phyloP scores from a whole-genome alignment of 2,329 filamentous ascomycete species.

The Fusarium compactum region DNA sequence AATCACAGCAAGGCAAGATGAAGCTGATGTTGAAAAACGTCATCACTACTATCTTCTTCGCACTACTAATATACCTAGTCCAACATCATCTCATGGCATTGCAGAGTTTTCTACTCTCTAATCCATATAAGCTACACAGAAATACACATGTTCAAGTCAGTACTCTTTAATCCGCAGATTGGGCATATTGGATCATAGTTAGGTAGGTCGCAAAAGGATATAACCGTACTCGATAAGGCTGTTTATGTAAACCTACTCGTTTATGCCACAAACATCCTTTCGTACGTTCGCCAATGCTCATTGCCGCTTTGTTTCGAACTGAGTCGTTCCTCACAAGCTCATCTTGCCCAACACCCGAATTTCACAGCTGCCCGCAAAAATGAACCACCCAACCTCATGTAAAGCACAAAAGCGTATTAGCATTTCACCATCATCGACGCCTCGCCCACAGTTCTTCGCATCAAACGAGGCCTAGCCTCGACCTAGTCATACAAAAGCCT shows the following conservation, averaged over 20 bases:
- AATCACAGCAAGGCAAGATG: slow-evolving; percentile 15
- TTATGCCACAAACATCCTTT: slow-evolving; percentile 17
- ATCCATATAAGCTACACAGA: neutral
- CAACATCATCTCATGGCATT: neutral
- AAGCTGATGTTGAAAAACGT: neutral
- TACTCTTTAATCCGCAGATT: neutral
- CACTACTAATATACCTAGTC: neutral
- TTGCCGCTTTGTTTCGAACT: slow-evolving; percentile 10
- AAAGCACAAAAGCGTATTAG: slow-evolving; percentile 12
- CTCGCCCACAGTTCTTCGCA: slow-evolving; percentile 16
- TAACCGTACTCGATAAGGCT: slow-evolving; percentile 33
- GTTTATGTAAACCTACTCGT: slow-evolving; percentile 31
- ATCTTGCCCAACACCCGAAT: slow-evolving; percentile 18
- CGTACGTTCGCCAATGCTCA: slow-evolving; percentile 7
- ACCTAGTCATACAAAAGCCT: slow-evolving; percentile 39
- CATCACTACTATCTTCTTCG: neutral
- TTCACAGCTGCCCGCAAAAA: slow-evolving; percentile 10
- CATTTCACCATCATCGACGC: slow-evolving; percentile 14
- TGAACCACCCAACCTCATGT: slow-evolving; percentile 1
- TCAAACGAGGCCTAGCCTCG: slow-evolving; percentile 20
- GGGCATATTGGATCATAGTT: neutral
- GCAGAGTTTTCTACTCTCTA: neutral
- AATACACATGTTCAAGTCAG: neutral
- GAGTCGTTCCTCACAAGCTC: slow-evolving; percentile 1
- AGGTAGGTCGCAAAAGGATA: slow-evolving; percentile 19